Evolutionary conservation across 805 yeast species (phyloP), one percentile per base, ranked within the genome.

Genomic region (Lachancea cidri): DNA sequence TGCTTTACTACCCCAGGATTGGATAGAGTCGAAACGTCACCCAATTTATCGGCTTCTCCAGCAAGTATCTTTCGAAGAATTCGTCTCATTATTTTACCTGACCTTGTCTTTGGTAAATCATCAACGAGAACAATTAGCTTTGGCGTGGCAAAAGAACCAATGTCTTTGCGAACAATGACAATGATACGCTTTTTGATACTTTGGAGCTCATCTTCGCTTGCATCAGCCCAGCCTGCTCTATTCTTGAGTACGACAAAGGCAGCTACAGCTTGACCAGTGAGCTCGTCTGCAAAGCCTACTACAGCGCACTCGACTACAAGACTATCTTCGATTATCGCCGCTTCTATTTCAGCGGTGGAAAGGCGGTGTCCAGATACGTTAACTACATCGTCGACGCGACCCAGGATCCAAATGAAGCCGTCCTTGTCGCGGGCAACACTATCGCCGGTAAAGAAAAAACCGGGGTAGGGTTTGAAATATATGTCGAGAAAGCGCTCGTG

Each of bases 331-430:
- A 82, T 72, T 47, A 85, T 68, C 5, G 91, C 88, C 36, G 89
- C 85, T 66, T 85, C 94, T 52, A 85, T 84, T 65, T 85, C 94
- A 29, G 94, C 87, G 36, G 94, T 85, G n/a, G 93, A 83, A 54
- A 85, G 71, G 62, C 94, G 73, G 68, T 85, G 94, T 43, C 94
- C 94, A 27, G 87, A 79, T 32, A 85, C 93, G 59, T 85, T 85
- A 39, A 85, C 94, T 45, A 85, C 94, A 62, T 85, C 94, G 63
- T 85, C 94, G 46, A 85, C 93, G 68, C 94, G 74, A 42, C 94
- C 94, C 56, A 83, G 65, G 50, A 85, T 83, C 89, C 93, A 85
- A 67, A 78, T 81, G 69, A 76, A 85, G 4, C 94, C 94, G 59
- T 84, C 91, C 51, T 75, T 71, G 60, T 85, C 94, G 59, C 89